Evolutionary conservation across 1,284 basidiomycete genomes (phyloP), one percentile per base, ranked within the genome.

Genomic region (Ceratobasidium sp.): DNA sequence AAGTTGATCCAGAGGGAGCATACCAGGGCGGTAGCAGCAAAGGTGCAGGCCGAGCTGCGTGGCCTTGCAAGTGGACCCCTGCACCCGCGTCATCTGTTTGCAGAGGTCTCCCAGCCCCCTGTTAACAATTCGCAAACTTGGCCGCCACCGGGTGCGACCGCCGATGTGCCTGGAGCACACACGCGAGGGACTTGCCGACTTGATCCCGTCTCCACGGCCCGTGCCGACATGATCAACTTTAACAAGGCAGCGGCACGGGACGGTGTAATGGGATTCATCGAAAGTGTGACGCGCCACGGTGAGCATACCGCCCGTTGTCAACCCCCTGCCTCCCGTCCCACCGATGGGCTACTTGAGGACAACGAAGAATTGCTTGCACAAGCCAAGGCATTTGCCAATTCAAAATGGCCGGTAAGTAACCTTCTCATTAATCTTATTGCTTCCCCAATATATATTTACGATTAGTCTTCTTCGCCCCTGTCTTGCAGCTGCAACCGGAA

Each of bases 391-490:
- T 44, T 44, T 12, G 35, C 62, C 14, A n/a, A 44, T 7, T 8
- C 2, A n/a, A 64, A 44, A n/a, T 64, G 35, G 62, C 62, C 38
- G 16, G 62, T 64, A 35, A 64, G 62, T 64, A n/a, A 1, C 27
- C n/a, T 23, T 41, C 3, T 41, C 23, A 23, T 64, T 41, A 18
- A 18, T 64, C 41, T 41, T 3, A 8, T 38, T 10, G 20, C 33
- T 35, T 44, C n/a, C 38, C 38, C 38, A 33, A 44, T 64, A 64
- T 18, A 64, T 64, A 64, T 18, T 64, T 7, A 64, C 52, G 10
- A 7, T 23, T 7, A 54, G 52, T 54, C 52, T 44, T 41, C 48
- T 50, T 50, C 48, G 4, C 20, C 48, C 16, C 20, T 14, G 12
- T 50, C 48, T 50, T 14, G 48, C 10, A 14, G 20, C 38, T 35